Evolutionary conservation across 129 eudicot species (phyloP).

Genomic region (Calendula officinalis): DNA sequence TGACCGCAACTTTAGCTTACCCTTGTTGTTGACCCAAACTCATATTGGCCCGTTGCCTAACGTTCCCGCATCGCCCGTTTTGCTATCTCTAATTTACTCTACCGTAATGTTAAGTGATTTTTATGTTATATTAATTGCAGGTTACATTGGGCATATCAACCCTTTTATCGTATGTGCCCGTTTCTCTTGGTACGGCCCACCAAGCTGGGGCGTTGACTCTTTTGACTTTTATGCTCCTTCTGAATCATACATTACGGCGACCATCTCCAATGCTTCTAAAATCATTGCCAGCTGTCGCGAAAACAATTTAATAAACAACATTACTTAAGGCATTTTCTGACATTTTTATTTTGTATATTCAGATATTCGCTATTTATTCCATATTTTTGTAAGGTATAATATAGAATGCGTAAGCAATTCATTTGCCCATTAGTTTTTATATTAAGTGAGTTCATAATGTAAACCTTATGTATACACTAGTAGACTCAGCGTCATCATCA

Average conservation of each 20-base stretch:
- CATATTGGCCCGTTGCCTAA: background rate
- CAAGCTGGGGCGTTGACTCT: slow-evolving; percentile 96
- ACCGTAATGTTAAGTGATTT: slow-evolving; percentile 1
- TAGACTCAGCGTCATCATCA: background rate
- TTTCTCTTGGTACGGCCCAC: slow-evolving; percentile 89
- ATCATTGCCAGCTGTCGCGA: slow-evolving; percentile 61
- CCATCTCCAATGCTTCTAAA: slow-evolving; percentile 70
- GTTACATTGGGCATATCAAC: slow-evolving; percentile 91
- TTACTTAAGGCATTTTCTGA: too few relatives aligned
- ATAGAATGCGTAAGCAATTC: slow-evolving; percentile 19
- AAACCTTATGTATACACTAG: background rate
- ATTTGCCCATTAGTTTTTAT: slow-evolving; percentile 1
- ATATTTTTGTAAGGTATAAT: slow-evolving; percentile 18
- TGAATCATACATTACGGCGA: slow-evolving; percentile 73
- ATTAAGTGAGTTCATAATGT: background rate
- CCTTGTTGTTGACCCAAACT: background rate
- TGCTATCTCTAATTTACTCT: background rate
- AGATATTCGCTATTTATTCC: slow-evolving; percentile 11
- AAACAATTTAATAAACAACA: slow-evolving; percentile 30
- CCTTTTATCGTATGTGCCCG: slow-evolving; percentile 84
- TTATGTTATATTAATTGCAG: slow-evolving; percentile 37
- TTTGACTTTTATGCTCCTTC: slow-evolving; percentile 76
- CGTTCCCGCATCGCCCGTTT: background rate
- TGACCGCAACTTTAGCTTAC: background rate
- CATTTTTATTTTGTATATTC: background rate